A percentile compares a stretch with the other conserved stretches of the same genome.
Conservation (phyloP, 331 rosid species). For the Quercus lobata region DNA sequence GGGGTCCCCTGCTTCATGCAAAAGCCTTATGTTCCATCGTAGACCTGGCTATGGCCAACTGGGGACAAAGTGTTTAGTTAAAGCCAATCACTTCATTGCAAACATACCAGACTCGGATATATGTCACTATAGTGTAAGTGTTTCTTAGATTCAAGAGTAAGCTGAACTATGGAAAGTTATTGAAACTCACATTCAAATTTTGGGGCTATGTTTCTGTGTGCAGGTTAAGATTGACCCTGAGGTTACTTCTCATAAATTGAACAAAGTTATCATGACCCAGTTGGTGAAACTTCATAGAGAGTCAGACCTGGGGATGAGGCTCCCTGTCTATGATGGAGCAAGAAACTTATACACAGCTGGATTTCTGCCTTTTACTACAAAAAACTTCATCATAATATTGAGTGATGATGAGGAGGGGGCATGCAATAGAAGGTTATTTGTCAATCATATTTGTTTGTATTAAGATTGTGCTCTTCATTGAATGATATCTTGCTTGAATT, state of each 20-base stretch:
- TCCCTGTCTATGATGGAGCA: constrained; percentile 49
- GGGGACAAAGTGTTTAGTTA: constrained; percentile 45
- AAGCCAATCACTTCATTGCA: constrained; percentile 50
- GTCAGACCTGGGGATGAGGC: constrained; percentile 31
- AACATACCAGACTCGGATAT: constrained; percentile 41
- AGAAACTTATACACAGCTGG: constrained; percentile 48
- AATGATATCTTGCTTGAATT: not conserved
- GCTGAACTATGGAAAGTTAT: not conserved
- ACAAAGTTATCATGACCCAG: constrained; percentile 40
- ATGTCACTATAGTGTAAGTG: constrained; percentile 46
- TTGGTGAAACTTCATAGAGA: constrained; percentile 40
- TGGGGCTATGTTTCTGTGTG: not conserved
- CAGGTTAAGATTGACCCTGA: constrained; percentile 45
- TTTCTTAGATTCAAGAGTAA: not conserved
- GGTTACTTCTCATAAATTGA: constrained; percentile 31
- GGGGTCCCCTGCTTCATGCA: constrained; percentile 25
- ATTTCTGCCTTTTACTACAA: constrained; percentile 39
- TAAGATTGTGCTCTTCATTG: not conserved
- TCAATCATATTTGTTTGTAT: not conserved
- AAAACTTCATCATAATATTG: constrained; percentile 31
- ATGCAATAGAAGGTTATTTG: constrained; percentile 24
- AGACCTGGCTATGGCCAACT: constrained; percentile 54
- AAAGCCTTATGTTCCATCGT: constrained; percentile 30
- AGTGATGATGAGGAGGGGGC: constrained; percentile 25
- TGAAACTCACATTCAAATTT: not conserved